Conservation (phyloP, 108 stramenopile genomes). For the Nitzschia putrida region DNA sequence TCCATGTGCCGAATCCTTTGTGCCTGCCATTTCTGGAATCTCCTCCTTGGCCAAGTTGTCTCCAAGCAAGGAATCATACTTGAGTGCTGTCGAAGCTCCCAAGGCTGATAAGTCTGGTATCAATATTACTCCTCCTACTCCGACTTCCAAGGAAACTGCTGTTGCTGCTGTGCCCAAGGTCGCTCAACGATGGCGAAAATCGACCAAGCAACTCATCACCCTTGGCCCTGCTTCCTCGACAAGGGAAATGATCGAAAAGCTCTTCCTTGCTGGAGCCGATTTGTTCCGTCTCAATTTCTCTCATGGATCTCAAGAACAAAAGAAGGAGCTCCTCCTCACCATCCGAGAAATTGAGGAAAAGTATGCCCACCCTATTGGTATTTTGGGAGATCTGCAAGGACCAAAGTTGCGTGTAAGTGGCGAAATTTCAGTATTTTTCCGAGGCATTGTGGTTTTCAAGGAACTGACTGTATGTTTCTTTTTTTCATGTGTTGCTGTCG, state of each 20-base stretch:
- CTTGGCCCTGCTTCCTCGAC: slow-evolving; percentile 88
- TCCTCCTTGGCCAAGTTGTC: background rate
- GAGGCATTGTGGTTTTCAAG: background rate
- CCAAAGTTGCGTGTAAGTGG: slow-evolving; percentile 86
- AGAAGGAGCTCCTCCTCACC: slow-evolving; percentile 82
- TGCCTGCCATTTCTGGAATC: slow-evolving; percentile 3
- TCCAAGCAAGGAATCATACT: background rate
- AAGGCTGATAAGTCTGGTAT: background rate
- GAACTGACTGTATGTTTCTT: background rate
- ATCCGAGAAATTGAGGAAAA: slow-evolving; percentile 87
- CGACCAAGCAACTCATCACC: slow-evolving; percentile 91
- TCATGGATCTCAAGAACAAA: slow-evolving; percentile 94
- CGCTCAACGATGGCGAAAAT: slow-evolving; percentile 85
- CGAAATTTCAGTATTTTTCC: background rate
- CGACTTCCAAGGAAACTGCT: background rate
- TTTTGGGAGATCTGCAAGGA: slow-evolving; percentile 94
- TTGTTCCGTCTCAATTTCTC: slow-evolving; percentile 95
- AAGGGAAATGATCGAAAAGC: slow-evolving; percentile 89
- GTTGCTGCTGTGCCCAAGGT: slow-evolving; percentile 55
- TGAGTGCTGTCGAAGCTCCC: slow-evolving; percentile 1
- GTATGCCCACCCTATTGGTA: slow-evolving; percentile 92
- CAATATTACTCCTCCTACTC: background rate
- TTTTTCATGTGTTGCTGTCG: background rate
- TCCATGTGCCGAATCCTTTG: slow-evolving; percentile 23
- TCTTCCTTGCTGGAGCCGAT: slow-evolving; percentile 94